These are phyloP conservation scores for Purpureocillium takamizusanense DNA, from an alignment of 2,329 filamentous ascomycete species.

Conservation along the genomic window DNA sequence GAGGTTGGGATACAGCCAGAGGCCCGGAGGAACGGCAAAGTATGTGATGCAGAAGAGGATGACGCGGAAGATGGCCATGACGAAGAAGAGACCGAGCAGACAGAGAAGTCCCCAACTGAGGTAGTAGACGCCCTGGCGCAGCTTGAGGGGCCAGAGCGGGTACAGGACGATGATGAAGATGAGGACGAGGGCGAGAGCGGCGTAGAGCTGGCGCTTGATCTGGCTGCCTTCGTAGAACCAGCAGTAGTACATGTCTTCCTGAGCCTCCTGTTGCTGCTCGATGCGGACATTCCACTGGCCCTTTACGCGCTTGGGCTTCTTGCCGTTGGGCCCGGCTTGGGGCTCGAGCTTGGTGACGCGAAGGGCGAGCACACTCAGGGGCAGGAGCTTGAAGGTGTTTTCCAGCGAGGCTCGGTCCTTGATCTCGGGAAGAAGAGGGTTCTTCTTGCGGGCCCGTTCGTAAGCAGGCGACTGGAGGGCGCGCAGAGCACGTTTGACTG, in stretches of 20 bases:
- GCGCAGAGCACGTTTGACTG: constrained; percentile 92
- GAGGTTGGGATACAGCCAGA: constrained; percentile 97
- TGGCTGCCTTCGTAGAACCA: constrained; percentile 95
- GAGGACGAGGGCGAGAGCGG: constrained; percentile 67
- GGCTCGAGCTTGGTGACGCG: constrained; percentile 70
- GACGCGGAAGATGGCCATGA: constrained; percentile 93
- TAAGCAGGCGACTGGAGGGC: constrained; percentile 85
- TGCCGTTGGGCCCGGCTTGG: constrained; percentile 53
- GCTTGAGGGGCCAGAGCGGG: constrained; percentile 86
- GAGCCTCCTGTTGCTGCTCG: constrained; percentile 87
- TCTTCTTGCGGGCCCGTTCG: constrained; percentile 81
- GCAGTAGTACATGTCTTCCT: constrained; percentile 85
- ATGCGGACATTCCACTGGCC: constrained; percentile 94
- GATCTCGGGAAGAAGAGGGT: constrained; percentile 78
- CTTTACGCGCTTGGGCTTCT: constrained; percentile 83
- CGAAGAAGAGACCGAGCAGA: constrained; percentile 86
- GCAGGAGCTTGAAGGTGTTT: constrained; percentile 90
- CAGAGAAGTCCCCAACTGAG: constrained; percentile 89
- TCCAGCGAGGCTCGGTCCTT: constrained; percentile 82
- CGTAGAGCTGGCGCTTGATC: constrained; percentile 89
- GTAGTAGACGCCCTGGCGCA: constrained; percentile 95
- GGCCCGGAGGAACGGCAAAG: constrained; percentile 71
- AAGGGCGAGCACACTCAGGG: constrained; percentile 86
- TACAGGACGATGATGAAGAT: constrained; percentile 92
- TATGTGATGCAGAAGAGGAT: constrained; percentile 92